Percentiles rank a stretch among this genome's conserved stretches.
Evolutionary conservation across 257 asterid species (phyloP).

Genomic region (Solanum chilense): DNA sequence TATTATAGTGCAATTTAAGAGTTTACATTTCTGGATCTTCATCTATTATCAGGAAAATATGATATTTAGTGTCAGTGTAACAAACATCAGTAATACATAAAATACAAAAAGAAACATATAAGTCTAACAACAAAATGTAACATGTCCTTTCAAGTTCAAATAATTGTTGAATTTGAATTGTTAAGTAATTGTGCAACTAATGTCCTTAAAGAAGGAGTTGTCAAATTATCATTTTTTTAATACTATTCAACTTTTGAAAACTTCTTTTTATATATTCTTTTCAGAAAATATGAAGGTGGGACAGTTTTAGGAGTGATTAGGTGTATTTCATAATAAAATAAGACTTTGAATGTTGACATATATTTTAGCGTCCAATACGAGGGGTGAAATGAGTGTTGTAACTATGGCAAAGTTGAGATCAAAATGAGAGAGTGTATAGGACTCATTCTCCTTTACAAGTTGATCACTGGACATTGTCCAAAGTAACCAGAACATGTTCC

Average conservation of each 20-base stretch:
- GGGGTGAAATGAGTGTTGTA: background rate
- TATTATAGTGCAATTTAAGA: background rate
- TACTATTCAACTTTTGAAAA: background rate
- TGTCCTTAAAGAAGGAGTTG: background rate
- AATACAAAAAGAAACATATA: too few relatives aligned
- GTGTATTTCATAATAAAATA: background rate
- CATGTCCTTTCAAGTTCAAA: too few relatives aligned
- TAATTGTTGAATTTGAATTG: too few relatives aligned
- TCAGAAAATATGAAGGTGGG: background rate
- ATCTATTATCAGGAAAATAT: too few relatives aligned
- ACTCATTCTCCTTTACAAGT: background rate
- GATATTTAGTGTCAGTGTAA: too few relatives aligned
- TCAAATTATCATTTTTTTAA: too few relatives aligned
- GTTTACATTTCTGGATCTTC: background rate
- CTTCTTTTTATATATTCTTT: too few relatives aligned
- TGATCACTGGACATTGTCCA: background rate
- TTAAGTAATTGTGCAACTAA: background rate
- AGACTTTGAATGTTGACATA: background rate
- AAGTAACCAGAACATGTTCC: too few relatives aligned
- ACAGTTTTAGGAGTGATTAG: background rate
- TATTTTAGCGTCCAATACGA: background rate
- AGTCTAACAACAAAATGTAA: too few relatives aligned
- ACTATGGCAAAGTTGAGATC: background rate
- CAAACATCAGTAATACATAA: too few relatives aligned
- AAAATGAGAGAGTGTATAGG: background rate